Base-by-base conservation (phyloP, 768 basidiomycete species). In the Mycena rebaudengoi region DNA sequence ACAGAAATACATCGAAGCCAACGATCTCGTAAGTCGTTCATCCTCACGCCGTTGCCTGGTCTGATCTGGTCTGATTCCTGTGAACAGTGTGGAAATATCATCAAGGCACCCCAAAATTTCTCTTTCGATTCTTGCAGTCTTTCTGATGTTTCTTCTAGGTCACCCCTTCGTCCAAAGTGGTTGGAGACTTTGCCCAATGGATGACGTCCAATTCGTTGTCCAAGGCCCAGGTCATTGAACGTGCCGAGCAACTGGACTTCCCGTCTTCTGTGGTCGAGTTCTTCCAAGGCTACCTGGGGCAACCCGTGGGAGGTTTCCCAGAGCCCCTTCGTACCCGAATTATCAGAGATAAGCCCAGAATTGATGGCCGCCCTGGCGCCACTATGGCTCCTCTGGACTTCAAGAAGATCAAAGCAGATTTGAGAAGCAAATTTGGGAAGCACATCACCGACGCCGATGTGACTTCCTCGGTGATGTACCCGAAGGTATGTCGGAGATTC, bases 101-200 rank as follows among this genome's bases (percentile, higher is more conserved):
- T 99, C 84, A 99, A 99, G 86, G 88, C 85, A 71, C 35, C 43
- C 44, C 48, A 16, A 29, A 28, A 48, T 41, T 10, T 30, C 48
- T 35, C 46, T 35, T 30, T 37, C 35, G 26, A 51, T 29, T 32
- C 57, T 23, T 37, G 30, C 2, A 2, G 5, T 41, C 8, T 56
- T 8, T 59, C 54, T 59, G 43, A 46, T 50, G 25, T 60, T 35
- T 11, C 26, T n/a, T 32, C 20, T 71, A 89, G 88, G 97, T 99
- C 70, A 99, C 98, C 25, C 98, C 98, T 29, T 98, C 98, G 13
- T 99, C 98, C 41, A 99, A 99, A 82, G 95, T 97, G 48, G 96
- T 98, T 49, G 98, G 98, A 25, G 98, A 99, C 82, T 98, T 99
- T 78, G 98, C 98, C 18, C 98, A 99, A 79, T 98, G 92, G 91